phyloP scores from a whole-genome alignment of 257 asterid species.

The Capsicum rhomboideum region DNA sequence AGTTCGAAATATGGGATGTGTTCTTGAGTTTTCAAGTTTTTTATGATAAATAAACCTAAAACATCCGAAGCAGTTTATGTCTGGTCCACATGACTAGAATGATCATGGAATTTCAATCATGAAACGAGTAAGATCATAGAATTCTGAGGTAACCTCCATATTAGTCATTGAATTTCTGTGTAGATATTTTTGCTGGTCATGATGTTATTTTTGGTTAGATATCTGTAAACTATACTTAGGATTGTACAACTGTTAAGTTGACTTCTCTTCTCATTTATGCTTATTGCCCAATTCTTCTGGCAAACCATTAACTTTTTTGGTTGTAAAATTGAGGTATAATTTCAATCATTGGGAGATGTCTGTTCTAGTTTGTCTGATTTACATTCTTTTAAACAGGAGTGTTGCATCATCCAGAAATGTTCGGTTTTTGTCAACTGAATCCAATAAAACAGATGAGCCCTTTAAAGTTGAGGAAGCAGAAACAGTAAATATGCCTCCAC shows the following conservation, averaged over 20 bases:
- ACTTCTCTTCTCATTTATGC: not conserved
- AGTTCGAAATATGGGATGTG: not conserved
- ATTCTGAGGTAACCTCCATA: not conserved
- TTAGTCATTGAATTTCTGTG: not conserved
- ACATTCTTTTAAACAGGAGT: slow-evolving; percentile 17
- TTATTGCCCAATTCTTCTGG: not conserved
- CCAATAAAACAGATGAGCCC: slow-evolving; percentile 34
- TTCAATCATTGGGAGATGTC: not conserved
- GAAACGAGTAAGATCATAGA: not conserved
- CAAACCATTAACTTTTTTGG: not conserved
- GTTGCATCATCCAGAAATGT: slow-evolving; percentile 32
- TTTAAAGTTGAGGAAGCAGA: slow-evolving; percentile 79
- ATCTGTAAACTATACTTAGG: not conserved
- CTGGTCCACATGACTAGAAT: not conserved
- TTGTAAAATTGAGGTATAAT: not conserved
- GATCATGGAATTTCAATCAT: not conserved
- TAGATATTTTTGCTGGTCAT: not conserved
- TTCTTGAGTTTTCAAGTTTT: not conserved
- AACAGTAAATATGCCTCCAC: slow-evolving; percentile 71
- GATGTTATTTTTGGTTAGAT: not conserved
- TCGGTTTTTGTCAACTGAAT: slow-evolving; percentile 40
- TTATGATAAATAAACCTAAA: not conserved
- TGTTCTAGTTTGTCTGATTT: not conserved
- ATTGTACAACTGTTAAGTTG: not conserved
- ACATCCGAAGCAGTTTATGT: not conserved